Evolutionary conservation across 139 green algal genomes (phyloP).

Genomic region (Tetradesmus obliquus): DNA sequence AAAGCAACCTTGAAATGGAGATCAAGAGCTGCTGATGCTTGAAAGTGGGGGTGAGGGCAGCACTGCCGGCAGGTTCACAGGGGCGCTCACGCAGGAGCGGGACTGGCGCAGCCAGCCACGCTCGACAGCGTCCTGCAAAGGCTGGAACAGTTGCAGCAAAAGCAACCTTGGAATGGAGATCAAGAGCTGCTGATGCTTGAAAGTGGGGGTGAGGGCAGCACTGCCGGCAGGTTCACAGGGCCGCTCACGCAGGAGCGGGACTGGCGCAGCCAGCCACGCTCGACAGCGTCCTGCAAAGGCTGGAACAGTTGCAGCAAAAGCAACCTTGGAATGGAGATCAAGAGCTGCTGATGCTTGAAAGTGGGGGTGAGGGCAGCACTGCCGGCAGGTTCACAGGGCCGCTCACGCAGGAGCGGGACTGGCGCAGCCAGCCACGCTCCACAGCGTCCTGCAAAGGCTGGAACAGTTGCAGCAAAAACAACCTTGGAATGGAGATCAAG

Average conservation of each 20-base stretch:
- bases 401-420: background rate
- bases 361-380: constrained; percentile 44
- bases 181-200: no score
- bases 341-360: no score
- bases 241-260: background rate
- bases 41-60: constrained; percentile 29
- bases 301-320: background rate
- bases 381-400: constrained; percentile 42
- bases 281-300: constrained; percentile 53
- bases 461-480: background rate
- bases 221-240: constrained; percentile 39
- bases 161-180: no score
- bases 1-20: no score
- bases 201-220: constrained; percentile 43
- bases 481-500: no score
- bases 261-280: constrained; percentile 59
- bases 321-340: no score
- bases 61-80: constrained; percentile 47
- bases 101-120: constrained; percentile 56
- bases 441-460: constrained; percentile 49
- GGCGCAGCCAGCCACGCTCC: constrained; percentile 61
- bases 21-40: no score
- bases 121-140: constrained; percentile 57
- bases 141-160: background rate
- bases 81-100: background rate